Percentiles rank a stretch among this genome's conserved stretches.
Conservation (phyloP, 2,329 filamentous ascomycete genomes). For the Aureobasidium sp. region DNA sequence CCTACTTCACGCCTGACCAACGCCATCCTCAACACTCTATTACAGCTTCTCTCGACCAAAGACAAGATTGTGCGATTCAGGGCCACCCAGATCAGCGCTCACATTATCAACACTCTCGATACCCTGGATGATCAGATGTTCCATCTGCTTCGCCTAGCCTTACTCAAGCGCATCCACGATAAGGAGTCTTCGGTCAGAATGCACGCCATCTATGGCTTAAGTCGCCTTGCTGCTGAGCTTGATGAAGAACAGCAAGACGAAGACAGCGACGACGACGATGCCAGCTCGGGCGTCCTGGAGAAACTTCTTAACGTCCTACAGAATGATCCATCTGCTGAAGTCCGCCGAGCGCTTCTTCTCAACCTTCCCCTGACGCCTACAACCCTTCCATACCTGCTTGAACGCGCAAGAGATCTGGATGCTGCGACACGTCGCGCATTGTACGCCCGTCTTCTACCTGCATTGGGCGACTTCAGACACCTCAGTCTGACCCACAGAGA, state of each 20-base stretch:
- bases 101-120: conserved; percentile 87
- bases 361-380: conserved; percentile 82
- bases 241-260: conserved; percentile 56
- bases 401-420: conserved; percentile 85
- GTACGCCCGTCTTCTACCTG: conserved; percentile 80
- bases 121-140: conserved; percentile 90
- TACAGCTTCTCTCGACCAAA: conserved; percentile 74
- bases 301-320: conserved; percentile 84
- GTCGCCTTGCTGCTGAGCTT: conserved; percentile 66
- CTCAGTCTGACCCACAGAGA: conserved; percentile 90
- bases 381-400: conserved; percentile 79
- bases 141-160: conserved; percentile 66
- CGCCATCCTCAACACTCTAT: conserved; percentile 63
- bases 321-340: conserved; percentile 90
- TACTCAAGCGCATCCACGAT: conserved; percentile 82
- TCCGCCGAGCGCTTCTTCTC: conserved; percentile 76
- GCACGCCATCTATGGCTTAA: conserved; percentile 87
- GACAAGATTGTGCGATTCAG: conserved; percentile 90
- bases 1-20: conserved; percentile 74
- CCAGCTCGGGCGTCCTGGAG: conserved; percentile 63
- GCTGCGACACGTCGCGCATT: conserved; percentile 74
- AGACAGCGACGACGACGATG: conserved; percentile 59
- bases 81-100: conserved; percentile 80
- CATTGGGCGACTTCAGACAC: conserved; percentile 88
- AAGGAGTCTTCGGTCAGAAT: conserved; percentile 89